Evolutionary conservation across 2,329 filamentous ascomycete species (phyloP).

Genomic region (Fusarium armeniacum): DNA sequence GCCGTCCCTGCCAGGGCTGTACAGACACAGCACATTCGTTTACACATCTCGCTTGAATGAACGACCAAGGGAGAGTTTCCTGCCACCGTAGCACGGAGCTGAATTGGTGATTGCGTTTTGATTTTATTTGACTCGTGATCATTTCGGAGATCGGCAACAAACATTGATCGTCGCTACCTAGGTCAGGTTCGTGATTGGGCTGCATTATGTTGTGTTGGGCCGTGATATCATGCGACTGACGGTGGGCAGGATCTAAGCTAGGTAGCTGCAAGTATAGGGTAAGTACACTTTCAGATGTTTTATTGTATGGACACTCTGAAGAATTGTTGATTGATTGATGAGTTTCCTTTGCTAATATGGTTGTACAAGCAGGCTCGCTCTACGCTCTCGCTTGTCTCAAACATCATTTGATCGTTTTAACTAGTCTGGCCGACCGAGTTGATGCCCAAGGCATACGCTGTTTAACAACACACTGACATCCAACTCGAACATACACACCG

Average conservation of each 20-base stretch:
- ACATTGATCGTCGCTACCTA: slow-evolving; percentile 17
- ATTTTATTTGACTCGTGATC: slow-evolving; percentile 9
- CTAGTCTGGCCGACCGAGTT: not conserved
- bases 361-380: not conserved
- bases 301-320: not conserved
- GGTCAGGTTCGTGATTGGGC: slow-evolving; percentile 23
- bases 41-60: not conserved
- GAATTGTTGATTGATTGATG: not conserved
- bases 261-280: slow-evolving; percentile 15
- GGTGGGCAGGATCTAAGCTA: not conserved
- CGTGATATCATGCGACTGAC: not conserved
- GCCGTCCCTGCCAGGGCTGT: not conserved
- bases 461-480: not conserved
- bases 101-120: slow-evolving; percentile 7
- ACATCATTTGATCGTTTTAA: not conserved
- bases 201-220: slow-evolving; percentile 8
- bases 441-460: too few relatives aligned
- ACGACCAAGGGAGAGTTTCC: not conserved
- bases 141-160: slow-evolving; percentile 33
- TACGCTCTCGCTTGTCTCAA: not conserved
- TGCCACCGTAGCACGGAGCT: not conserved
- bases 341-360: not conserved
- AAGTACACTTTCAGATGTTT: not conserved
- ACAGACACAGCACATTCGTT: not conserved
- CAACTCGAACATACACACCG: not conserved